phyloP scores from a whole-genome alignment of 1,284 basidiomycete genomes.

The Heterobasidion parviporum region DNA sequence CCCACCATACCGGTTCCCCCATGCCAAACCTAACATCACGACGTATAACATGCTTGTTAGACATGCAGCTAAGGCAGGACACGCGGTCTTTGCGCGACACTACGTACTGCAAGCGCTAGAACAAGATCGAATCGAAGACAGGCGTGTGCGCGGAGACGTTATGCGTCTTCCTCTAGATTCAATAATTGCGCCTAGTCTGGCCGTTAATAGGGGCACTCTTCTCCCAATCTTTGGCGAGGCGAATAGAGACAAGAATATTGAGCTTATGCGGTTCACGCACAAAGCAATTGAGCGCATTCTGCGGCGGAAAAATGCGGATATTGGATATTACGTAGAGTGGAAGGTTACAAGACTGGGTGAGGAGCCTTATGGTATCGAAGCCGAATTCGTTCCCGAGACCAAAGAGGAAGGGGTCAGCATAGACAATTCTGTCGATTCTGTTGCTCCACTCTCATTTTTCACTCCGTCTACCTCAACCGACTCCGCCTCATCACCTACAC shows the following conservation, averaged over 20 bases:
- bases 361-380: background rate
- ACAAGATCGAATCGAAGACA: conserved; percentile 30
- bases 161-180: conserved; percentile 14
- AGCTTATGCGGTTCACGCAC: conserved; percentile 49
- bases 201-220: conserved; percentile 45
- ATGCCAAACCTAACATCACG: conserved; percentile 59
- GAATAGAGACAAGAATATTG: conserved; percentile 47
- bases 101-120: conserved; percentile 54
- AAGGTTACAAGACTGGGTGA: background rate
- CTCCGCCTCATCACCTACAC: background rate
- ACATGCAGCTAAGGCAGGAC: conserved; percentile 37
- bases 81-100: conserved; percentile 53
- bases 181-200: conserved; percentile 40
- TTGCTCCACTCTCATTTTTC: background rate
- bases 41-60: conserved; percentile 56
- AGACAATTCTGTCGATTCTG: background rate
- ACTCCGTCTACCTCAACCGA: background rate
- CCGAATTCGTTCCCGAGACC: background rate
- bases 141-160: conserved; percentile 14
- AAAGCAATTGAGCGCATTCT: conserved; percentile 28
- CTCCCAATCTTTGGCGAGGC: conserved; percentile 46
- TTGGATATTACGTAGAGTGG: background rate
- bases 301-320: background rate
- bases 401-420: background rate
- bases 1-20: conserved; percentile 28